Conservation (phyloP, 352 stramenopile species). For the Phytophthora capsici region DNA sequence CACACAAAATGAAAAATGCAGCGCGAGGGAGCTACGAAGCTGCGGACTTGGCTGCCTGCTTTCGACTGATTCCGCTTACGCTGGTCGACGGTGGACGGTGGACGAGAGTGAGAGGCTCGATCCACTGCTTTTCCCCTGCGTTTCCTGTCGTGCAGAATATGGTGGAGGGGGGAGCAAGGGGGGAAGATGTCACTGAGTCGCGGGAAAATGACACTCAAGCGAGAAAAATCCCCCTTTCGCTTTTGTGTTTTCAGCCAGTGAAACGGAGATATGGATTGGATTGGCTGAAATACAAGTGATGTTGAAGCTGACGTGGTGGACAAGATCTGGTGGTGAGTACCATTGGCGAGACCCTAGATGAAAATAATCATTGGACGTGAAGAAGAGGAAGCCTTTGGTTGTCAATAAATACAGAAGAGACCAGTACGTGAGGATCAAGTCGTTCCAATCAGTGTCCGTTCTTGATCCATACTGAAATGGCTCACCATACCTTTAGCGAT, state of each 20-base stretch:
- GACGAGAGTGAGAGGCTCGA: slow-evolving; percentile 21
- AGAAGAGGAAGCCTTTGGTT: no score
- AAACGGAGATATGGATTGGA: not conserved
- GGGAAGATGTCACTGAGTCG: slow-evolving; percentile 15
- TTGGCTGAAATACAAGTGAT: slow-evolving; percentile 27
- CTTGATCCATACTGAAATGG: no score
- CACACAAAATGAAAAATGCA: slow-evolving; percentile 64
- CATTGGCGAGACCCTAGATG: no score
- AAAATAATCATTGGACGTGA: no score
- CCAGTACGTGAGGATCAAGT: no score
- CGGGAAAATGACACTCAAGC: slow-evolving; percentile 17
- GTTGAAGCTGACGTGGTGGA: slow-evolving; percentile 4
- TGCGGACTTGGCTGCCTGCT: slow-evolving; percentile 12
- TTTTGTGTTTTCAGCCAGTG: slow-evolving; percentile 19
- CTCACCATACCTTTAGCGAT: no score
- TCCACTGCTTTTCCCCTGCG: slow-evolving; percentile 21
- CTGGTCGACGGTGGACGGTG: slow-evolving; percentile 11
- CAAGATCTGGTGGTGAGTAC: no score
- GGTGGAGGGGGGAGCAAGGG: slow-evolving; percentile 28
- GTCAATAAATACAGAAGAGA: no score
- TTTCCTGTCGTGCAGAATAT: slow-evolving; percentile 39
- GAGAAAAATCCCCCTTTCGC: slow-evolving; percentile 16
- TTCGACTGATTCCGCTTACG: slow-evolving; percentile 4
- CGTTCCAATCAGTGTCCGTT: no score
- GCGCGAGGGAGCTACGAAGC: slow-evolving; percentile 8